Evolutionary conservation across 2,329 filamentous ascomycete species (phyloP), one percentile per base, ranked within the genome.

Genomic region (Orbilia brochopaga): DNA sequence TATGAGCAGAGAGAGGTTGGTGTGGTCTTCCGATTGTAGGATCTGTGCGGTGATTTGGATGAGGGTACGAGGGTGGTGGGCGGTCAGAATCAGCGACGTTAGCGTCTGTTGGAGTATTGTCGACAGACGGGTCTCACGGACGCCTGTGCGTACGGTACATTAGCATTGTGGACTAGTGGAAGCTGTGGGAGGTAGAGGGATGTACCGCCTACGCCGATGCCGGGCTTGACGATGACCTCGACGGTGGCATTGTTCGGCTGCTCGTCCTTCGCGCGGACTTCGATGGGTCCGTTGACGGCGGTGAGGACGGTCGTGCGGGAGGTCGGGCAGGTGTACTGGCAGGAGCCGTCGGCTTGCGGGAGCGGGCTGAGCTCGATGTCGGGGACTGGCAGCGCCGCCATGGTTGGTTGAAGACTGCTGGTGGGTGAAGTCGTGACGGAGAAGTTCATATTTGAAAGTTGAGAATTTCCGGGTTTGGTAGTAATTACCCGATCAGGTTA

Each of bases 261-360:
- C 79, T 97, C 91, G 78, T 99, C 93, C 77, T 91, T 87, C 77
- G 92, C 86, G 76, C 88, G 87, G 15, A 93, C 91, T 81, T 99
- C 94, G 75, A 97, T 86, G 15, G 94, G 94, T 0, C 93, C 94
- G 80, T 96, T 97, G 75, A 96, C 91, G 13, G 91, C 88, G 63
- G 89, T 90, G 60, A 95, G 86, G 74, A 97, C 85, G 50, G 88
- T 88, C 80, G 92, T 96, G 76, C 88, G 84, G 1, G 89, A 86
- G 27, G 61, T 66, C 6, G 67, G 60, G 32, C 67, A 72, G 50
- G 69, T 73, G 79, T 91, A 92, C 8, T 86, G 88, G 10, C 90
- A 90, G 53, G 91, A 95, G 73, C 91, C 91, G 78, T 95, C 90
- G 24, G 90, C 85, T 73, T 88, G 88, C 69, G 86, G 83, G 1